These are phyloP conservation scores for Boletus rubropictus DNA, from an alignment of 768 basidiomycete species.

Conservation along the genomic window DNA sequence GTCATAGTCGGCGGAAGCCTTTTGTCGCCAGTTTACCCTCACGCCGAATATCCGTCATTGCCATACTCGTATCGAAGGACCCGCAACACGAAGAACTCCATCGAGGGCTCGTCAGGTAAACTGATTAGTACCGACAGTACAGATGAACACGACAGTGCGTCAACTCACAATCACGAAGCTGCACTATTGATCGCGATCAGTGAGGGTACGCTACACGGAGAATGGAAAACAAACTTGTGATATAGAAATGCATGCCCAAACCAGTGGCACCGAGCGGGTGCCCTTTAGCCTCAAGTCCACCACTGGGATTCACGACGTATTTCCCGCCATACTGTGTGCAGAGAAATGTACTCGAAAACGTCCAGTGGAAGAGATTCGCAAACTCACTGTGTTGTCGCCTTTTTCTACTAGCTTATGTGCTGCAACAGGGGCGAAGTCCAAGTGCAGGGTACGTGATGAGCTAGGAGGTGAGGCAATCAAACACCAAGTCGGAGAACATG, in stretches of 20 bases:
- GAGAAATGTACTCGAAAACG: not conserved
- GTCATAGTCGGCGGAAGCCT: too few relatives aligned
- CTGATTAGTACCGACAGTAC: too few relatives aligned
- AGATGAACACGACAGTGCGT: not conserved
- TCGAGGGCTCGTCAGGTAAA: too few relatives aligned
- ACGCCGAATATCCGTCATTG: too few relatives aligned
- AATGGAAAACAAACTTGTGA: constrained; percentile 50
- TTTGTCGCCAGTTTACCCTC: too few relatives aligned
- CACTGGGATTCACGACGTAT: constrained; percentile 79
- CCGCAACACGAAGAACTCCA: too few relatives aligned
- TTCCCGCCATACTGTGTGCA: constrained; percentile 67
- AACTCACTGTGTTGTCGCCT: constrained; percentile 70
- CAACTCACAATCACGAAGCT: constrained; percentile 61
- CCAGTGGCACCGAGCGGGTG: constrained; percentile 83
- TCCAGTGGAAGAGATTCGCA: not conserved
- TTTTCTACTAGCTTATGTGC: constrained; percentile 70
- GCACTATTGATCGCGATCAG: constrained; percentile 42
- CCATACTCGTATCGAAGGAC: too few relatives aligned
- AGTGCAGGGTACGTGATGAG: constrained; percentile 79
- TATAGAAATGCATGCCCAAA: constrained; percentile 83
- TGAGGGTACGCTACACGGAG: not conserved
- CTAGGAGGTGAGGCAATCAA: constrained; percentile 31
- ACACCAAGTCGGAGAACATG: not conserved
- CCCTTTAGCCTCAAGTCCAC: constrained; percentile 85
- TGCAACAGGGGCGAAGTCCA: constrained; percentile 61